Evolutionary conservation across 2,329 filamentous ascomycete species (phyloP), one percentile per base, ranked within the genome.

Genomic region (Xylariomycetidae sp.): DNA sequence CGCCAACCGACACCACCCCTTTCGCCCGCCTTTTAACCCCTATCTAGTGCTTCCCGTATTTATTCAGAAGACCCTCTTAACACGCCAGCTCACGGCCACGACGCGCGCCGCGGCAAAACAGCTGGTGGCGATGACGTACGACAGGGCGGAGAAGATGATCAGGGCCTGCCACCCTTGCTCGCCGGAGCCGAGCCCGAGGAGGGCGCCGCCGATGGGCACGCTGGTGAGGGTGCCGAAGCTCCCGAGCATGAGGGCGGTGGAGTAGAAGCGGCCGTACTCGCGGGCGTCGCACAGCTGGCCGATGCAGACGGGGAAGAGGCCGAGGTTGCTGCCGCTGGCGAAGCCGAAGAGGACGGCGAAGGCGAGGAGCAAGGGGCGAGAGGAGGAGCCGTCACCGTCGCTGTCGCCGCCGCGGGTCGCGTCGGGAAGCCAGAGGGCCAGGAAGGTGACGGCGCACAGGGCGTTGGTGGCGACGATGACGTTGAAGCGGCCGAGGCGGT

Each of bases 401-500:
- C n/a, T n/a, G n/a, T n/a, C n/a, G n/a, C n/a, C n/a, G n/a, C n/a
- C n/a, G n/a, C n/a, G n/a, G n/a, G n/a, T n/a, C n/a, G n/a, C n/a
- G n/a, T n/a, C n/a, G 0, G 73, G 85, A 14, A 94, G 68, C 87
- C 87, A 94, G 13, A 89, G 56, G 3, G 74, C 79, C 5, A 83
- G 73, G 4, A 82, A 60, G 19, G 64, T 63, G 25, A 63, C 56
- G n/a, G 82, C 65, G 38, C 67, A 72, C 5, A 72, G 47, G 1
- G 69, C 58, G 16, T 88, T 74, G 0, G 82, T 82, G 13, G 78
- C 57, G 29, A 90, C 74, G 61, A 92, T 83, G 31, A 80, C 76
- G 53, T 95, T 94, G 64, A 87, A 94, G 4, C 87, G 77, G 1
- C 88, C 88, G 4, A 88, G 56, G 31, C 70, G 75, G 54, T 95